Evolutionary conservation across 257 asterid species (phyloP).

Genomic region (Thymus mandschuricus): DNA sequence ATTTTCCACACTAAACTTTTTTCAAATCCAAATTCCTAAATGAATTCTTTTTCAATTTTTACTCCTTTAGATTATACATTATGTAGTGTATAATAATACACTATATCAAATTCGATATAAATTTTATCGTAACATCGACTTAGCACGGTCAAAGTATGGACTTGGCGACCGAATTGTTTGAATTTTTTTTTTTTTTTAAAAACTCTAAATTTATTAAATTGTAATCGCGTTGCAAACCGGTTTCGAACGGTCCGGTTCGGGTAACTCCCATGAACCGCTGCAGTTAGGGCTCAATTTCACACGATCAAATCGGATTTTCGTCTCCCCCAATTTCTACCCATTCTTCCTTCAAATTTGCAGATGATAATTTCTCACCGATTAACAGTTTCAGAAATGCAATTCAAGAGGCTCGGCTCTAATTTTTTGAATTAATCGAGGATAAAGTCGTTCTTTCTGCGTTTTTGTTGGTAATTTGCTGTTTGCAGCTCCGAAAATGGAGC

Average conservation of each 20-base stretch:
- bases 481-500: conserved; percentile 60
- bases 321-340: neutral
- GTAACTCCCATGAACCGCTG: neutral
- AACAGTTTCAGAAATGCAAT: neutral
- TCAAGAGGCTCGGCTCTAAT: neutral
- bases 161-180: too few relatives aligned
- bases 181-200: too few relatives aligned
- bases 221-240: too few relatives aligned
- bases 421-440: neutral
- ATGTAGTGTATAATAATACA: too few relatives aligned
- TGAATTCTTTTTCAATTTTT: too few relatives aligned
- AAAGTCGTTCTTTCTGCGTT: neutral
- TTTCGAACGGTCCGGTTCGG: neutral
- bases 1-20: too few relatives aligned
- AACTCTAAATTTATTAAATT: too few relatives aligned
- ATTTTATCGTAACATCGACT: too few relatives aligned
- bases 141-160: too few relatives aligned
- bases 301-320: conserved; percentile 9
- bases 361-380: neutral
- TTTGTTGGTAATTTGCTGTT: neutral
- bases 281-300: conserved; percentile 12
- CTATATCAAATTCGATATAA: too few relatives aligned
- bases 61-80: too few relatives aligned
- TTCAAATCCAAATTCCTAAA: too few relatives aligned
- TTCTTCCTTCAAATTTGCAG: neutral